A percentile compares a stretch with the other conserved stretches of the same genome.
Conservation (phyloP, 2,329 filamentous ascomycete species). For the Beauveria brongniartii region DNA sequence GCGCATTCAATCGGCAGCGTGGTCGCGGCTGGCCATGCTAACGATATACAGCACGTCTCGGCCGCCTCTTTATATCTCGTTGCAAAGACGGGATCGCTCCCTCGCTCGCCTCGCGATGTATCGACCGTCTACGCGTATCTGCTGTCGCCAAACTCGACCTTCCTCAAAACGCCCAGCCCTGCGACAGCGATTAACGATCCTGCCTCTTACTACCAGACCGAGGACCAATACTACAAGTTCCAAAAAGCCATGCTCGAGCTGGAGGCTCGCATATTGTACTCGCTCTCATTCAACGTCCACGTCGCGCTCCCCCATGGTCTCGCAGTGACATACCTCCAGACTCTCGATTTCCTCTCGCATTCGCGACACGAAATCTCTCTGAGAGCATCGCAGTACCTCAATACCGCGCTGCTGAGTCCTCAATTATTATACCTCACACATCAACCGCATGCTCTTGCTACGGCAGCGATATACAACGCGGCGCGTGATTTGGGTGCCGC, state of each 20-base stretch:
- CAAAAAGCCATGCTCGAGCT: conserved; percentile 59
- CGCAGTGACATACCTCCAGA: conserved; percentile 86
- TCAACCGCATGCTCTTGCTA: conserved; percentile 77
- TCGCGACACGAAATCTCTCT: conserved; percentile 47
- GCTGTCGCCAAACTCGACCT: conserved; percentile 50
- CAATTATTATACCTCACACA: conserved; percentile 88
- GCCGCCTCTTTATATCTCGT: conserved; percentile 74
- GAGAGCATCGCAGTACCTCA: conserved; percentile 70
- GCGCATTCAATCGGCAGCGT: background rate
- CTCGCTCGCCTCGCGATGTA: conserved; percentile 70
- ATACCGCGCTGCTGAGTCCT: conserved; percentile 75
- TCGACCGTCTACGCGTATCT: conserved; percentile 83
- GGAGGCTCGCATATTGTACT: conserved; percentile 69
- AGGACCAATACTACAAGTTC: conserved; percentile 60
- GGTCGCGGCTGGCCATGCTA: background rate
- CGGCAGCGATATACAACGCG: conserved; percentile 84
- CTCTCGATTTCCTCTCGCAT: conserved; percentile 59
- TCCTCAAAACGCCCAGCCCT: conserved; percentile 35
- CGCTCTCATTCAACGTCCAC: conserved; percentile 74
- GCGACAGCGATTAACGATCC: conserved; percentile 32
- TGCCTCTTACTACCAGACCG: conserved; percentile 59
- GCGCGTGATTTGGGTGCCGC: conserved; percentile 68
- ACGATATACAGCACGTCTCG: conserved; percentile 58
- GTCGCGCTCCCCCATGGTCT: conserved; percentile 80
- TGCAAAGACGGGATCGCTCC: conserved; percentile 71